A percentile compares a stretch with the other conserved stretches of the same genome.
These are phyloP conservation scores for Schizophyllum amplum DNA, from an alignment of 1,284 basidiomycete species.

Conservation along the genomic window DNA sequence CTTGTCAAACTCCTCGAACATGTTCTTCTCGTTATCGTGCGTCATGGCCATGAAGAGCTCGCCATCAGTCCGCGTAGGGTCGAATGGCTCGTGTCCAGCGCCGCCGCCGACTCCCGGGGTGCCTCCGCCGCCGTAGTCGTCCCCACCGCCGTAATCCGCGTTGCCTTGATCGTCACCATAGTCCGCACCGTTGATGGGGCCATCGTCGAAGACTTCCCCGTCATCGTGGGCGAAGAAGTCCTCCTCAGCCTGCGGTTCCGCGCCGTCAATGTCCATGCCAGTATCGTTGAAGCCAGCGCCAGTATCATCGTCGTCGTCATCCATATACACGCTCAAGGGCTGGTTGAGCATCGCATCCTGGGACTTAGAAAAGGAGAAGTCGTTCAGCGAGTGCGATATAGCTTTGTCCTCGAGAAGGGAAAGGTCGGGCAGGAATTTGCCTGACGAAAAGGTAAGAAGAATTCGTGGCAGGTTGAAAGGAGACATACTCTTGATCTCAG, in stretches of 20 bases:
- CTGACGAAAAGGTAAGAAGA: constrained; percentile 18
- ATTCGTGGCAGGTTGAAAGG: constrained; percentile 1
- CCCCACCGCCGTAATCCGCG: constrained; percentile 33
- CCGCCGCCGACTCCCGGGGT: constrained; percentile 20
- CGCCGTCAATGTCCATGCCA: constrained; percentile 39
- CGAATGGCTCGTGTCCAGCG: constrained; percentile 50
- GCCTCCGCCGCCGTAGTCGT: constrained; percentile 40
- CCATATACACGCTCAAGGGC: constrained; percentile 31
- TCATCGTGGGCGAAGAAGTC: constrained; percentile 76
- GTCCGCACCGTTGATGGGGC: constrained; percentile 25
- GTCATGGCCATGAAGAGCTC: constrained; percentile 82
- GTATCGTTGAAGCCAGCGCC: constrained; percentile 37
- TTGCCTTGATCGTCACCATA: constrained; percentile 24
- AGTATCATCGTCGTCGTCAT: constrained; percentile 35
- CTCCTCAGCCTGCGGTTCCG: constrained; percentile 46
- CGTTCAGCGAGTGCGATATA: constrained; percentile 74
- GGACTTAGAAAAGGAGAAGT: constrained; percentile 72
- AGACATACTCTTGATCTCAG: constrained; percentile 51
- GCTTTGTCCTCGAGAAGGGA: constrained; percentile 54
- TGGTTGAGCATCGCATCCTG: constrained; percentile 36
- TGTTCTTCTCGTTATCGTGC: constrained; percentile 47
- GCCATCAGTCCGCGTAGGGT: constrained; percentile 65
- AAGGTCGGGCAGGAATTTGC: constrained; percentile 66
- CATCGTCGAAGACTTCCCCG: constrained; percentile 47
- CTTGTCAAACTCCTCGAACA: neutral